Evolutionary conservation across 139 green algal genomes (phyloP), one percentile per base, ranked within the genome.

Genomic region (Mychonastes homosphaera): DNA sequence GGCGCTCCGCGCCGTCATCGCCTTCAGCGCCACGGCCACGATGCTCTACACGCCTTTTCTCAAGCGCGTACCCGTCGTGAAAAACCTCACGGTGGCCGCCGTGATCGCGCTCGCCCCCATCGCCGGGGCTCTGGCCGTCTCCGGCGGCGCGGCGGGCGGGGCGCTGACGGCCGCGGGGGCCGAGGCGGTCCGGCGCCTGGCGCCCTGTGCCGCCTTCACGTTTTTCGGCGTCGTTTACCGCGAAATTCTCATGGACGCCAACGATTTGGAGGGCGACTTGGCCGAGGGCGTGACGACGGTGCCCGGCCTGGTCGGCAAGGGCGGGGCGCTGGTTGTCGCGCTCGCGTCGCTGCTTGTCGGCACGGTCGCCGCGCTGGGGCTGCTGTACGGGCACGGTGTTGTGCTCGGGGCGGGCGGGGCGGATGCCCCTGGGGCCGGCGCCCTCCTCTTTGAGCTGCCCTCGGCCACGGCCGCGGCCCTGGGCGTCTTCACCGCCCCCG

Each of bases 41-140:
- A 32, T 84, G 53, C 59, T 79, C n/a, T 87, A 82, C 67, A 82
- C 64, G 24, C 70, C 64, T n/a, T 33, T 87, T 15, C 68, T 89
- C 35, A 89, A 89, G 56, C 43, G 55, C 28, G 23, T 83, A 15
- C 74, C 75, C 2, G 41, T 65, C 2, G 36, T 85, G 43, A 89
- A 89, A 63, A 89, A 85, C 52, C 59, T 69, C 13, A 51, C 65
- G 7, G 81, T 89, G 10, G 81, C 81, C 0, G 63, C 55, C 13
- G 69, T 82, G 21, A 84, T 87, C 9, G 77, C 79, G 1, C 57
- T 70, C 23, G 71, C 79, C 1, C 65, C 73, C 0, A 28, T 82
- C 10, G 65, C 70, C 2, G 79, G 79, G 6, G 79, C 64, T 0
- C 56, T 87, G 6, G 69, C 58, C 58, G 73, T 82, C 39, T 40